Conservation (phyloP, 2,329 filamentous ascomycete species). For the Chrysosporium keratinophilum region DNA sequence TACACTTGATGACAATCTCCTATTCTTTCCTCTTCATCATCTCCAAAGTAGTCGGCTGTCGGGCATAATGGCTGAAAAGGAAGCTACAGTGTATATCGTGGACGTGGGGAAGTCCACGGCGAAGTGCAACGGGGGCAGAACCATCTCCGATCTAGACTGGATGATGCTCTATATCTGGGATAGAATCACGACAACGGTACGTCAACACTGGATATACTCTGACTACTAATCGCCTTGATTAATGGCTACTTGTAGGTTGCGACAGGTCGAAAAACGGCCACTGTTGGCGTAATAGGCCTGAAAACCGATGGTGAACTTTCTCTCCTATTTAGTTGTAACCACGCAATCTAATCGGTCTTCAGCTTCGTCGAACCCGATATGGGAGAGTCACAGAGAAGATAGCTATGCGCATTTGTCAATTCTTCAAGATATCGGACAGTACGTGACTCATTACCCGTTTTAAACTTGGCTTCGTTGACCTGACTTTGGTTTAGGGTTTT, state of each 20-base stretch:
- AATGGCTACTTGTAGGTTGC: slow-evolving; percentile 36
- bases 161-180: slow-evolving; percentile 91
- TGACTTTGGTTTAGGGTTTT: slow-evolving; percentile 38
- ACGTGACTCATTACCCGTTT: slow-evolving; percentile 34
- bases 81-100: slow-evolving; percentile 83
- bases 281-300: slow-evolving; percentile 69
- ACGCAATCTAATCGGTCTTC: slow-evolving; percentile 11
- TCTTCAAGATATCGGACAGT: slow-evolving; percentile 54
- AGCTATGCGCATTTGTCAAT: slow-evolving; percentile 75
- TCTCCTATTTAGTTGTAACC: not conserved
- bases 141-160: slow-evolving; percentile 76
- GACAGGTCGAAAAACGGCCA: slow-evolving; percentile 63
- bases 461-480: not conserved
- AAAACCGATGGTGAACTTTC: slow-evolving; percentile 54
- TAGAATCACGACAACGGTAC: slow-evolving; percentile 66
- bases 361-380: slow-evolving; percentile 58
- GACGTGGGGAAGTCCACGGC: slow-evolving; percentile 84
- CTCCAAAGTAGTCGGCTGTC: not conserved
- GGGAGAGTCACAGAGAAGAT: slow-evolving; percentile 44
- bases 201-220: not conserved
- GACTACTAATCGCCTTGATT: not conserved
- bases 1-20: not conserved
- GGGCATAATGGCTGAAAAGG: slow-evolving; percentile 74
- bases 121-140: slow-evolving; percentile 57
- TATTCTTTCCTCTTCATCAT: not conserved